A percentile compares a stretch with the other conserved stretches of the same genome.
phyloP scores from a whole-genome alignment of 106 monocot genomes.

The Xerophyta viscosa region DNA sequence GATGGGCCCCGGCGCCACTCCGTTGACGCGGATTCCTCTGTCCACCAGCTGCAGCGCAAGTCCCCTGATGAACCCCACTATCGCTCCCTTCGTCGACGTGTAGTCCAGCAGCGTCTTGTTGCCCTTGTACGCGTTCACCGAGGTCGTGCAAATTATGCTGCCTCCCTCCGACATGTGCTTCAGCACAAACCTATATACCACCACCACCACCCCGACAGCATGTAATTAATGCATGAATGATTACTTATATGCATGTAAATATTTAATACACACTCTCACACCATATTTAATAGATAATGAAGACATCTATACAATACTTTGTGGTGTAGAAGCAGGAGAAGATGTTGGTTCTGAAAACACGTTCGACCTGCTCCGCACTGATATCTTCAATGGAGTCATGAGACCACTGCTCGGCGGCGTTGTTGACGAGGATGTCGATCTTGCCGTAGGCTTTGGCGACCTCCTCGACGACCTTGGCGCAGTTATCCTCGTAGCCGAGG shows the following conservation, averaged over 20 bases:
- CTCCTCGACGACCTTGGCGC: constrained; percentile 36
- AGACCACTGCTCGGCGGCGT: constrained; percentile 58
- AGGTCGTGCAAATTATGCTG: constrained; percentile 60
- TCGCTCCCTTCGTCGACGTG: constrained; percentile 74
- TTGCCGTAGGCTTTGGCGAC: constrained; percentile 31
- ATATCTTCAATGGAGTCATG: constrained; percentile 22
- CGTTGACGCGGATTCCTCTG: constrained; percentile 71
- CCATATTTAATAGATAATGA: no score
- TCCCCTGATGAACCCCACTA: constrained; percentile 54
- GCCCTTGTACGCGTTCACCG: constrained; percentile 66
- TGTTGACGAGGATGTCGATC: constrained; percentile 74
- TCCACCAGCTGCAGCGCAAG: constrained; percentile 47
- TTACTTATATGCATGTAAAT: no score
- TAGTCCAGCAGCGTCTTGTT: constrained; percentile 45
- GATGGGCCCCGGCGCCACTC: constrained; percentile 64
- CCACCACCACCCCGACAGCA: no score
- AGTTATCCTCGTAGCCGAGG: constrained; percentile 54
- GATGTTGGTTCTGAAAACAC: constrained; percentile 66
- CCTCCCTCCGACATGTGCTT: constrained; percentile 47
- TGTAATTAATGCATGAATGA: no score
- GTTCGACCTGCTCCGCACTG: constrained; percentile 41
- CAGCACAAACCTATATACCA: constrained; percentile 18
- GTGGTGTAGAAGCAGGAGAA: constrained; percentile 56
- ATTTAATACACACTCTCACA: no score
- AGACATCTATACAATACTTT: constrained; percentile 23